A percentile compares a stretch with the other conserved stretches of the same genome.
Conservation (phyloP, 2,329 filamentous ascomycete species). For the Neonectria punicea region DNA sequence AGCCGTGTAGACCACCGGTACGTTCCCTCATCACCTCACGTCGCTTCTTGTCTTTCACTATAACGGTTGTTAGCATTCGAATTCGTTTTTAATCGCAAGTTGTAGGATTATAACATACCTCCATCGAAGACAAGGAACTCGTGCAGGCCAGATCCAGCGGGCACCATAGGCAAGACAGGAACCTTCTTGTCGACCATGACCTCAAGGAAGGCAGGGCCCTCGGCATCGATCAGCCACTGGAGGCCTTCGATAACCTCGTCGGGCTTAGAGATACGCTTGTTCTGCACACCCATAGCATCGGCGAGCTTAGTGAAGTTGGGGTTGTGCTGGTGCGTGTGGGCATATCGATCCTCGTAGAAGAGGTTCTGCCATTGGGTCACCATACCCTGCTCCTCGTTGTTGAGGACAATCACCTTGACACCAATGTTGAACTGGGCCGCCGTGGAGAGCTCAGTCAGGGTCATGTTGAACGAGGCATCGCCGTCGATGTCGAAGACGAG, state of each 20-base stretch:
- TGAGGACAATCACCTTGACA: constrained; percentile 92
- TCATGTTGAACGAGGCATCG: constrained; percentile 99
- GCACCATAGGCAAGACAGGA: constrained; percentile 98
- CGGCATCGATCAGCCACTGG: constrained; percentile 87
- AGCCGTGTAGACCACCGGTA: constrained; percentile 62
- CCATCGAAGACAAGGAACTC: constrained; percentile 75
- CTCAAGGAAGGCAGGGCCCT: constrained; percentile 93
- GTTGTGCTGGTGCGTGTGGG: constrained; percentile 93
- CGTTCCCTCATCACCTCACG: constrained; percentile 74
- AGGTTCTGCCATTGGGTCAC: constrained; percentile 98
- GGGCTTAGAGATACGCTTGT: constrained; percentile 76
- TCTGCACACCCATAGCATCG: constrained; percentile 89
- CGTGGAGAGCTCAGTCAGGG: constrained; percentile 91
- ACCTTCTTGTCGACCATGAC: constrained; percentile 92
- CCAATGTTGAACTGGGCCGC: constrained; percentile 96
- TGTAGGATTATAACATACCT: constrained; percentile 40
- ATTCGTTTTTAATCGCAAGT: background rate
- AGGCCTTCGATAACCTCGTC: constrained; percentile 81
- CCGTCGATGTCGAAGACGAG: constrained; percentile 97
- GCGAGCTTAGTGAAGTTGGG: constrained; percentile 95
- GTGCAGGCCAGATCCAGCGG: constrained; percentile 84
- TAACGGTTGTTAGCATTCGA: constrained; percentile 48
- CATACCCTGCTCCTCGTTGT: constrained; percentile 99
- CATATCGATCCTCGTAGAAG: constrained; percentile 93
- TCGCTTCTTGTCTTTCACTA: constrained; percentile 75